Evolutionary conservation across 106 monocot genomes (phyloP).

Genomic region (Platanthera guangdongensis): DNA sequence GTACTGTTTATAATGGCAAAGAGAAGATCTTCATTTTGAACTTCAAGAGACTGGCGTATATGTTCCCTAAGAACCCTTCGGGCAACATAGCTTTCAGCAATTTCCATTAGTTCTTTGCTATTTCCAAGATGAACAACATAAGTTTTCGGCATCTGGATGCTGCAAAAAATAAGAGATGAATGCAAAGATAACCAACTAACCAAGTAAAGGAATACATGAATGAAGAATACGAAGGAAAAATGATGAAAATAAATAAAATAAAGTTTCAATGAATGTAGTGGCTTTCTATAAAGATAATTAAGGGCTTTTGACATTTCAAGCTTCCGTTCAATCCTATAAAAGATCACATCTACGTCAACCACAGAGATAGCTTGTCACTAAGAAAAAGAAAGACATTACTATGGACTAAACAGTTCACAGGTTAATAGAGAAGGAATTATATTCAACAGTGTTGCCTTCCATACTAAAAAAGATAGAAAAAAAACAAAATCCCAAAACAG

Average conservation of each 20-base stretch:
- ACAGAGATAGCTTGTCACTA: too few species aligned
- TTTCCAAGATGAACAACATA: conserved; percentile 97
- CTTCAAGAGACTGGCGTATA: conserved; percentile 73
- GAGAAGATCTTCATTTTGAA: conserved; percentile 70
- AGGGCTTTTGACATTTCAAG: background rate
- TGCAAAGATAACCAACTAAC: background rate
- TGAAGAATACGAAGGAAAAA: background rate
- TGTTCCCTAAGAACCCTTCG: conserved; percentile 77
- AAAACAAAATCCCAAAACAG: too few species aligned
- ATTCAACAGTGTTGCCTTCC: background rate
- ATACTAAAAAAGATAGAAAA: background rate
- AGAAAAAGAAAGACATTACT: too few species aligned
- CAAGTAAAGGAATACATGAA: background rate
- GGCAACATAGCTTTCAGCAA: conserved; percentile 80
- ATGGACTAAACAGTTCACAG: too few species aligned
- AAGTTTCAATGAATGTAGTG: background rate
- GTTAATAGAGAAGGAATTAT: background rate
- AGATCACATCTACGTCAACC: too few species aligned
- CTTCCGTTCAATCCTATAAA: background rate
- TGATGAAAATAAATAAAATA: background rate
- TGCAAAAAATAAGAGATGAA: conserved; percentile 17
- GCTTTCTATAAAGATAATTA: background rate
- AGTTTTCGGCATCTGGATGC: conserved; percentile 86
- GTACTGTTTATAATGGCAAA: conserved; percentile 95
- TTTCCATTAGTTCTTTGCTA: conserved; percentile 87